Base-by-base conservation (phyloP, 306 rosid species). In the Inga oerstediana region DNA sequence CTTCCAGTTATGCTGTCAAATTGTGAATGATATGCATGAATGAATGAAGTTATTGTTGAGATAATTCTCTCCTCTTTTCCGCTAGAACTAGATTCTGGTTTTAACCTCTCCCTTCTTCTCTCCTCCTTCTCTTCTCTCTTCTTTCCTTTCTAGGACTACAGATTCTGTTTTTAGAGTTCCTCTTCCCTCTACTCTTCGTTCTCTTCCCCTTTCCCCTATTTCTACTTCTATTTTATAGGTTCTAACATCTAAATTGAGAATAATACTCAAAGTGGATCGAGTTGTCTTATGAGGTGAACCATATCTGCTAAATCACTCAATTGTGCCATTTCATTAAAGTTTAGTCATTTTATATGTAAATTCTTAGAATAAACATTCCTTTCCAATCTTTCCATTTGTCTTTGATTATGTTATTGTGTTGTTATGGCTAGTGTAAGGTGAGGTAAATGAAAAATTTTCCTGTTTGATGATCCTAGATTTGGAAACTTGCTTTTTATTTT, bases 401-500 rank as follows among this genome's bases (percentile, higher is more conserved):
- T 83, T 81, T 69, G 54, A 45, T 84, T 74, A 52, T 52, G 70
- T 39, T 37, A 22, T 51, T 43, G 81, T 24, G 71, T 74, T 75
- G 35, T 10, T 71, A 39, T 39, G 52, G 34, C 34, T 70, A 13
- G 32, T 41, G 14, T 70, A 41, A 69, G 27, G 30, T 39, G 32
- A 35, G 30, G 74, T 39, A 19, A 9, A 37, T 69, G 48, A 22
- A 70, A 71, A 64, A 49, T 74, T 84, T 79, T 24, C 70, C 70
- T 45, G 69, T 68, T 65, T 79, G 79, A 62, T 74, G 45, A 54
- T 71, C 46, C 39, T n/a, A 46, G 34, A 77, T 54, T 13, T 84
- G 81, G 67, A 62, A 84, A 76, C 51, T 8, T 51, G 41, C 83
- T 82, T 69, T 72, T 76, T 59, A 22, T 81, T 35, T 43, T 8